phyloP scores from a whole-genome alignment of 805 yeast genomes.

The Monosporozyma unispora region DNA sequence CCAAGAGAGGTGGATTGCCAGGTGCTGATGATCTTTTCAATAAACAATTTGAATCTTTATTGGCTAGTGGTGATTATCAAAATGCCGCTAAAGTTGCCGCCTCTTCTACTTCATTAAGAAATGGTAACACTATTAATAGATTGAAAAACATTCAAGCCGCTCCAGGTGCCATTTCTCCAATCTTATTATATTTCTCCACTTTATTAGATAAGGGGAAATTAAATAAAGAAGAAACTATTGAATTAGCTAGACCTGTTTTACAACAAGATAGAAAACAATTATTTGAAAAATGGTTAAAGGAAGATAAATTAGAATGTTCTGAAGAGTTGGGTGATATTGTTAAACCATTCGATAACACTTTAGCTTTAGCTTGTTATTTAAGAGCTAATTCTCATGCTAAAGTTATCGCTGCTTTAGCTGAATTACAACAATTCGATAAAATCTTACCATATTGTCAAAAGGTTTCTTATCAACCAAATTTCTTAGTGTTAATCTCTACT shows the following conservation, averaged over 20 bases:
- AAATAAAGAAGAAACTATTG: slow-evolving; percentile 88
- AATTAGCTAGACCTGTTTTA: slow-evolving; percentile 88
- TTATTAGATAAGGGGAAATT: slow-evolving; percentile 86
- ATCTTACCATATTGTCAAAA: slow-evolving; percentile 89
- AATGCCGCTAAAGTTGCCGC: slow-evolving; percentile 97
- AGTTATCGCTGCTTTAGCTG: slow-evolving; percentile 88
- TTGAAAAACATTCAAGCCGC: slow-evolving; percentile 83
- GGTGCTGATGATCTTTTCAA: slow-evolving; percentile 91
- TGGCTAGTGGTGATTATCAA: slow-evolving; percentile 77
- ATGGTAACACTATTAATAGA: slow-evolving; percentile 88
- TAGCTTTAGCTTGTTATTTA: slow-evolving; percentile 86
- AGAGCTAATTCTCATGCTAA: slow-evolving; percentile 76
- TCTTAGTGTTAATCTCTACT: slow-evolving; percentile 79
- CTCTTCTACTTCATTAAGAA: slow-evolving; percentile 83
- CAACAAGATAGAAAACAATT: slow-evolving; percentile 91
- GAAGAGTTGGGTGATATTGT: slow-evolving; percentile 97
- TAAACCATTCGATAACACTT: slow-evolving; percentile 72
- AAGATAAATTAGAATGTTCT: slow-evolving; percentile 87
- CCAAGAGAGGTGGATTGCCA: slow-evolving; percentile 92
- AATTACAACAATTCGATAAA: slow-evolving; percentile 92
- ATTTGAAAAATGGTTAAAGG: slow-evolving; percentile 93
- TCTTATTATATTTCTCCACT: slow-evolving; percentile 84
- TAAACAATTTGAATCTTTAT: slow-evolving; percentile 82
- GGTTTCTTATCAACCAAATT: slow-evolving; percentile 83
- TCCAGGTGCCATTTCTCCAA: slow-evolving; percentile 92